These are phyloP conservation scores for Populus deltoides DNA, from an alignment of 345 rosid species.

Conservation along the genomic window DNA sequence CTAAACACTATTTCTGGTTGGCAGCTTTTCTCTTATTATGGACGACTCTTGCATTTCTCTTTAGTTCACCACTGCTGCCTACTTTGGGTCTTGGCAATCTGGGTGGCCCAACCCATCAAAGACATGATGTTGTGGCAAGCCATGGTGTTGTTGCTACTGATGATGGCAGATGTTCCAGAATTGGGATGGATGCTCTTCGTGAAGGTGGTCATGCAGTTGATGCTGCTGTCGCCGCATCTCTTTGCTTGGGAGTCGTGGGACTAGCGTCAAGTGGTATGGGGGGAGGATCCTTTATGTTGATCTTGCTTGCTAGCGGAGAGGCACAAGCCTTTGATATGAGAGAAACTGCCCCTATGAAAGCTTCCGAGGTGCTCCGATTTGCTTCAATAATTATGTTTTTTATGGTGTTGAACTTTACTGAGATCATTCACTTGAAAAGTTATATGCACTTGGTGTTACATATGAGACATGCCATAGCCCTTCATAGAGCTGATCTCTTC, in stretches of 20 bases:
- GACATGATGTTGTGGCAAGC: slow-evolving; percentile 16
- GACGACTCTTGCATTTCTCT: too few relatives aligned
- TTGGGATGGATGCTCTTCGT: slow-evolving; percentile 36
- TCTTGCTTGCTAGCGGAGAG: slow-evolving; percentile 33
- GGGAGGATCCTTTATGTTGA: slow-evolving; percentile 57
- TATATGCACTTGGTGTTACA: not conserved
- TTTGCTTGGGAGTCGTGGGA: slow-evolving; percentile 64
- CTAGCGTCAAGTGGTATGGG: slow-evolving; percentile 62
- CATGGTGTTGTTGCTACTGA: slow-evolving; percentile 55
- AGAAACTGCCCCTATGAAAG: slow-evolving; percentile 59
- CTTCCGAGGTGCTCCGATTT: slow-evolving; percentile 42
- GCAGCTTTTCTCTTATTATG: too few relatives aligned
- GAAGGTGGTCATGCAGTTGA: slow-evolving; percentile 59
- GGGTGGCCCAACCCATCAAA: not conserved
- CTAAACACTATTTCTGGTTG: too few relatives aligned
- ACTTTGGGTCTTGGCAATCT: too few relatives aligned
- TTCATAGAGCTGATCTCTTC: not conserved
- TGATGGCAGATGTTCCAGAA: slow-evolving; percentile 49
- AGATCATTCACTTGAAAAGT: too few relatives aligned
- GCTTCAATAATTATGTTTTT: not conserved
- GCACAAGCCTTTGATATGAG: slow-evolving; percentile 48
- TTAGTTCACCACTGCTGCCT: too few relatives aligned
- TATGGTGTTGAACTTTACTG: too few relatives aligned
- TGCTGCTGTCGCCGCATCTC: slow-evolving; percentile 50
- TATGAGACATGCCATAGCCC: not conserved